These are phyloP conservation scores for Dendrothele bispora DNA, from an alignment of 768 basidiomycete genomes.

Conservation along the genomic window DNA sequence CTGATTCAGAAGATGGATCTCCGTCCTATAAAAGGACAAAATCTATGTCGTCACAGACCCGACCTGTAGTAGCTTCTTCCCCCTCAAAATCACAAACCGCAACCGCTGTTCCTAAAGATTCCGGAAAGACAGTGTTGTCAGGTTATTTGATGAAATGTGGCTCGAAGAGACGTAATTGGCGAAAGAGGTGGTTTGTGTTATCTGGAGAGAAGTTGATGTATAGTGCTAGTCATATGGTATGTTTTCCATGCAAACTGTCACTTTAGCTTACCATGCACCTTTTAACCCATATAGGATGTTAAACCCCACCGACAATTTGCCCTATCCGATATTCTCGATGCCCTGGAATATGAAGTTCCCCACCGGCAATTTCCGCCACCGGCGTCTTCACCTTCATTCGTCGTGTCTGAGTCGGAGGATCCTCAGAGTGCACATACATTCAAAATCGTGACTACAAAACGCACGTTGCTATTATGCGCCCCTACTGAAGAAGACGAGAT, in stretches of 20 bases:
- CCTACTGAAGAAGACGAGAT: conserved; percentile 98
- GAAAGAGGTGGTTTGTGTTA: conserved; percentile 97
- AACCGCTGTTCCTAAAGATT: conserved; percentile 45
- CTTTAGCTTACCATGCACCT: conserved; percentile 6
- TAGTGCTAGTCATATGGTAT: conserved; percentile 92
- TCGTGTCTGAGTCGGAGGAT: conserved; percentile 42
- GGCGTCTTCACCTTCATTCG: conserved; percentile 33
- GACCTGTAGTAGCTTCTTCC: conserved; percentile 38
- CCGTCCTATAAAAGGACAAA: conserved; percentile 43
- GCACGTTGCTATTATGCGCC: conserved; percentile 85
- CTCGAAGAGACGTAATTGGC: conserved; percentile 89
- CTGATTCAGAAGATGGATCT: conserved; percentile 76
- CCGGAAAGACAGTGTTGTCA: conserved; percentile 77
- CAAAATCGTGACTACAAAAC: conserved; percentile 95
- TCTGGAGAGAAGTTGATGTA: conserved; percentile 87
- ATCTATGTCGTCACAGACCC: conserved; percentile 46
- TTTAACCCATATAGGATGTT: conserved; percentile 62
- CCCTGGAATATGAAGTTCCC: conserved; percentile 78
- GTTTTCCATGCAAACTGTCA: conserved; percentile 22
- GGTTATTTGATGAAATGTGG: conserved; percentile 98
- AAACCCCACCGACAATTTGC: conserved; percentile 87
- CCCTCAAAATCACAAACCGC: conserved; percentile 40
- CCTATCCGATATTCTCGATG: conserved; percentile 84
- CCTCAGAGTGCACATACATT: conserved; percentile 65
- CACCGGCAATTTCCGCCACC: conserved; percentile 46